Evolutionary conservation across 2,329 filamentous ascomycete genomes (phyloP).

Genomic region (Ustilaginoidea virens): DNA sequence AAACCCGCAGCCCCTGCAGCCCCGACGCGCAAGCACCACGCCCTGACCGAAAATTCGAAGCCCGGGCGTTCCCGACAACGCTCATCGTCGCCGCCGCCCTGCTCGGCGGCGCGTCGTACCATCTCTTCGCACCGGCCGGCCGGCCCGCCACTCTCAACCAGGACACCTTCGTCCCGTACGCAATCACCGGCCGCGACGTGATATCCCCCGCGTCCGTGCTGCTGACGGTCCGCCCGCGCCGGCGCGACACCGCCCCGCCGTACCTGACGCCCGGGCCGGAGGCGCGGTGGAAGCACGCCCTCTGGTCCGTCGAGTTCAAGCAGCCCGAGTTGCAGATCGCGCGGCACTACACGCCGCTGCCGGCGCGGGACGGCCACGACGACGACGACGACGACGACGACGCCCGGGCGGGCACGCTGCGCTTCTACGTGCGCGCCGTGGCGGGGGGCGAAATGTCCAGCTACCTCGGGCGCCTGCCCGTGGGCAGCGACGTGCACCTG

Average conservation of each 20-base stretch:
- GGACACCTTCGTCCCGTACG: conserved; percentile 49
- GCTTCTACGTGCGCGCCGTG: conserved; percentile 68
- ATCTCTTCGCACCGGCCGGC: conserved; percentile 11
- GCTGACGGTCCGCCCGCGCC: conserved; percentile 41
- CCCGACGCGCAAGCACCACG: conserved; percentile 16
- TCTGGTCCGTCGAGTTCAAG: conserved; percentile 87
- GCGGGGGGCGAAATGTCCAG: conserved; percentile 71
- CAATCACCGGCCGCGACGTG: conserved; percentile 41
- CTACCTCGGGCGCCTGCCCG: conserved; percentile 53
- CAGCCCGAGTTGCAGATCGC: conserved; percentile 90
- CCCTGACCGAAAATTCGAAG: too few relatives aligned
- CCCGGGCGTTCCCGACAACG: conserved; percentile 10
- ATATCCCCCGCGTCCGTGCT: conserved; percentile 55
- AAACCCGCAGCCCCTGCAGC: background rate
- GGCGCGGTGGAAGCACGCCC: conserved; percentile 29
- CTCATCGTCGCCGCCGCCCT: conserved; percentile 10
- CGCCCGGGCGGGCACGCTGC: conserved; percentile 29
- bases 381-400: conserved; percentile 12
- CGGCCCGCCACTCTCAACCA: conserved; percentile 33
- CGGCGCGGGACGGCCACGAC: conserved; percentile 24
- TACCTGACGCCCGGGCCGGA: conserved; percentile 12
- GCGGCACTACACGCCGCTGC: conserved; percentile 79
- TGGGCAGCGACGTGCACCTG: conserved; percentile 53
- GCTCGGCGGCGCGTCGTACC: conserved; percentile 12
- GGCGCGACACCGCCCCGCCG: conserved; percentile 12